phyloP scores from a whole-genome alignment of 129 eudicot genomes.

The Centaurea solstitialis region DNA sequence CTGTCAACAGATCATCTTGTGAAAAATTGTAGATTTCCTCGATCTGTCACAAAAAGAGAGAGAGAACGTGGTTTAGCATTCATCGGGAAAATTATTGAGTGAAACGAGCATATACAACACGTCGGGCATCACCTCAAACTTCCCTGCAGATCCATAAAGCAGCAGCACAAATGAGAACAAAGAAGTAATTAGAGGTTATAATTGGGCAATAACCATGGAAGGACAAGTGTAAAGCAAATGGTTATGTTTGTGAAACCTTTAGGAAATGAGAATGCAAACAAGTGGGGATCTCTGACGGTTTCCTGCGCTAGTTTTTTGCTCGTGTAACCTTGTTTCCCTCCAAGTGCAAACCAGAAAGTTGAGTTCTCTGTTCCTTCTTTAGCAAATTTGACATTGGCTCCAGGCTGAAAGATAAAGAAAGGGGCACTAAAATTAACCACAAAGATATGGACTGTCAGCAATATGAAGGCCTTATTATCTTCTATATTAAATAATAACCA shows the following conservation, averaged over 20 bases:
- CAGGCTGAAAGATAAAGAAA: slow-evolving; percentile 56
- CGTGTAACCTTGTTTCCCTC: slow-evolving; percentile 90
- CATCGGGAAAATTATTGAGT: not conserved
- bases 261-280: slow-evolving; percentile 63
- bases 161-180: slow-evolving; percentile 31
- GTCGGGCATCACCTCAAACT: slow-evolving; percentile 67
- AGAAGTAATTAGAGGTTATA: slow-evolving; percentile 37
- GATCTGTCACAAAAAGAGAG: slow-evolving; percentile 38
- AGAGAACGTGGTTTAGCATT: not conserved
- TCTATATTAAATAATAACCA: not conserved
- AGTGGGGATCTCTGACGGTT: slow-evolving; percentile 83
- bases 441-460: not conserved
- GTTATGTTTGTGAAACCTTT: slow-evolving; percentile 47
- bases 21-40: slow-evolving; percentile 94
- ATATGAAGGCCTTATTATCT: not conserved
- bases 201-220: not conserved
- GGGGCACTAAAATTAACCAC: not conserved
- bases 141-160: slow-evolving; percentile 57
- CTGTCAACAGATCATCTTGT: slow-evolving; percentile 96
- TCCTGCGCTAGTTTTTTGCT: slow-evolving; percentile 77
- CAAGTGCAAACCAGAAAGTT: slow-evolving; percentile 89
- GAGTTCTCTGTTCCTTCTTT: slow-evolving; percentile 99
- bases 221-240: not conserved
- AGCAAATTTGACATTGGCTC: slow-evolving; percentile 66
- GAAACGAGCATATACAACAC: not conserved